Conservation (phyloP, 2,329 filamentous ascomycete species). For the Epichloe amarillans region DNA sequence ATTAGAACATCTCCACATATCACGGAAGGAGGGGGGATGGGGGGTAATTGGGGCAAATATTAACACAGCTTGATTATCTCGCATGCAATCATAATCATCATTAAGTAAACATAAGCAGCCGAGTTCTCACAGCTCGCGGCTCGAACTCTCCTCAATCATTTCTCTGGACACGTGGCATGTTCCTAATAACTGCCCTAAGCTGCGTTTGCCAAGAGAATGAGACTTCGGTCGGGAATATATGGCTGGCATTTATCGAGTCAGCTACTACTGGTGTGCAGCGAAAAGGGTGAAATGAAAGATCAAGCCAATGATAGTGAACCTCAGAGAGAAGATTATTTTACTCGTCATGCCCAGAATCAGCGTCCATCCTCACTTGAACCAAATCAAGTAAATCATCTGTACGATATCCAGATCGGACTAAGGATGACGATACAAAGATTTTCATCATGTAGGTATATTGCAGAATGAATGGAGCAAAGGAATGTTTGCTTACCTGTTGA, state of each 20-base stretch:
- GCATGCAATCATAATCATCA: too few relatives aligned
- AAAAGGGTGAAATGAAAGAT: background rate
- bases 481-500: constrained; percentile 15
- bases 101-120: too few relatives aligned
- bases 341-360: constrained; percentile 30
- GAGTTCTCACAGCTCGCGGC: too few relatives aligned
- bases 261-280: background rate
- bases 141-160: too few relatives aligned
- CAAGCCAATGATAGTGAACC: background rate
- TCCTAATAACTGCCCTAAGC: background rate
- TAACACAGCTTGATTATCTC: too few relatives aligned
- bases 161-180: background rate
- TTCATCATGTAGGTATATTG: constrained; percentile 54
- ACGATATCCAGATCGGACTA: constrained; percentile 53
- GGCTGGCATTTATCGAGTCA: background rate
- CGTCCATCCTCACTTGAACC: constrained; percentile 17
- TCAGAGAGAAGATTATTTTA: constrained; percentile 45
- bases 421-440: constrained; percentile 88
- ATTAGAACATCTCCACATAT: too few relatives aligned
- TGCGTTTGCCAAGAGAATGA: background rate
- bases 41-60: too few relatives aligned
- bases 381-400: constrained; percentile 19
- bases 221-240: background rate
- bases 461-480: background rate
- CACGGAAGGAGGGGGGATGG: too few relatives aligned